Conservation (phyloP, 2,329 filamentous ascomycete species). For the Calonectria hongkongensis region DNA sequence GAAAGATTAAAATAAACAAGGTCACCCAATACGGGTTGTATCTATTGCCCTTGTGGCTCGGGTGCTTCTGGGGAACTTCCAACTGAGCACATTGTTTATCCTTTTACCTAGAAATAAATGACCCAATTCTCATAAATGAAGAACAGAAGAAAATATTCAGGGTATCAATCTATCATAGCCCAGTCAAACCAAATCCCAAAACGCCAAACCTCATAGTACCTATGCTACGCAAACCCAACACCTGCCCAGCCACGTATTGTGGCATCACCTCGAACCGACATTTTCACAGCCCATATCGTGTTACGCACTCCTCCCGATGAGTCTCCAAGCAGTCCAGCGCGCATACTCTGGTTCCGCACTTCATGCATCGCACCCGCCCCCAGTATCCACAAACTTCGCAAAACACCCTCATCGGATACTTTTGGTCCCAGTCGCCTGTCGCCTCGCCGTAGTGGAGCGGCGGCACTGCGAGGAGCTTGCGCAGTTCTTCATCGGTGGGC, state of each 20-base stretch:
- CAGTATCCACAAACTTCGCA: conserved; percentile 90
- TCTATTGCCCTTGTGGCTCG: too few species aligned
- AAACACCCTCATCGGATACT: conserved; percentile 78
- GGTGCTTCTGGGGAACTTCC: too few species aligned
- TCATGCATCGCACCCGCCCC: conserved; percentile 84
- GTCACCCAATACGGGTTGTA: too few species aligned
- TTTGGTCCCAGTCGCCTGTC: conserved; percentile 65
- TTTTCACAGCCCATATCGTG: conserved; percentile 73
- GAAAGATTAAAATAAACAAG: too few species aligned
- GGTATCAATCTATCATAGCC: conserved; percentile 52
- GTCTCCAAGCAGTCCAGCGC: conserved; percentile 83
- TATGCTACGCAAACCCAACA: conserved; percentile 18
- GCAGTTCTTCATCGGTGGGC: conserved; percentile 77
- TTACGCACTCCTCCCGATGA: conserved; percentile 83
- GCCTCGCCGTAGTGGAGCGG: conserved; percentile 82
- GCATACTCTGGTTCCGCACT: conserved; percentile 87
- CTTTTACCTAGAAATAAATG: too few species aligned
- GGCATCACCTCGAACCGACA: background rate
- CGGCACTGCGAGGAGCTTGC: conserved; percentile 77
- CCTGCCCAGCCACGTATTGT: background rate
- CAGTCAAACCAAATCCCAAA: conserved; percentile 46
- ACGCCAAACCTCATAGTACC: conserved; percentile 42
- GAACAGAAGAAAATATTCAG: conserved; percentile 40
- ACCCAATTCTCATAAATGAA: background rate
- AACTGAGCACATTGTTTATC: too few species aligned